Percentiles rank a stretch among this genome's conserved stretches.
phyloP scores from a whole-genome alignment of 2,329 filamentous ascomycete genomes.

The Monosporascus sp. region DNA sequence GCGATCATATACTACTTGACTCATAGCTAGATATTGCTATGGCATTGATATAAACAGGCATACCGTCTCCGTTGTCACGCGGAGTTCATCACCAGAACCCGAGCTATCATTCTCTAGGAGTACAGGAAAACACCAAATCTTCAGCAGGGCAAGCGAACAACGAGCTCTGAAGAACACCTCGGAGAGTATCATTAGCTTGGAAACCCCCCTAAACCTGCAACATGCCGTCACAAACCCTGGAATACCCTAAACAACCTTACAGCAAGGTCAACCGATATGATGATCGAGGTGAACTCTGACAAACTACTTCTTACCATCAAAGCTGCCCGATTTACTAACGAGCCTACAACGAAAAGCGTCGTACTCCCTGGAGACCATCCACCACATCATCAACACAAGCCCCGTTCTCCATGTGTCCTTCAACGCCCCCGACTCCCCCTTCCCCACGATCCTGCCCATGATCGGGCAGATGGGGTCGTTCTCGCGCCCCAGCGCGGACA shows the following conservation, averaged over 20 bases:
- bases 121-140: too few species aligned
- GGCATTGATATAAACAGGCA: constrained; percentile 3
- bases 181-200: too few species aligned
- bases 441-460: constrained; percentile 77
- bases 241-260: constrained; percentile 58
- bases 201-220: constrained; percentile 8
- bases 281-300: constrained; percentile 46
- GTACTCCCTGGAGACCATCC: constrained; percentile 69
- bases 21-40: background rate
- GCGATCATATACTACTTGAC: constrained; percentile 5
- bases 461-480: constrained; percentile 78
- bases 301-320: too few species aligned
- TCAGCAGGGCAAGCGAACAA: too few species aligned
- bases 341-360: constrained; percentile 40
- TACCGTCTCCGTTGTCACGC: constrained; percentile 1
- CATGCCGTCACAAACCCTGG: constrained; percentile 40
- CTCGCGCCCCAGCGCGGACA: constrained; percentile 50
- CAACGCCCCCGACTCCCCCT: constrained; percentile 56
- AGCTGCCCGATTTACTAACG: constrained; percentile 2
- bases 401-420: constrained; percentile 78
- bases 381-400: constrained; percentile 68
- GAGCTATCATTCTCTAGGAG: too few species aligned
- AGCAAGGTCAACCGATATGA: constrained; percentile 65
- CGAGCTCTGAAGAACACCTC: too few species aligned
- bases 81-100: background rate